A percentile compares a stretch with the other conserved stretches of the same genome.
Evolutionary conservation across 2,329 filamentous ascomycete species (phyloP).

Genomic region (Erysiphe pulchra): DNA sequence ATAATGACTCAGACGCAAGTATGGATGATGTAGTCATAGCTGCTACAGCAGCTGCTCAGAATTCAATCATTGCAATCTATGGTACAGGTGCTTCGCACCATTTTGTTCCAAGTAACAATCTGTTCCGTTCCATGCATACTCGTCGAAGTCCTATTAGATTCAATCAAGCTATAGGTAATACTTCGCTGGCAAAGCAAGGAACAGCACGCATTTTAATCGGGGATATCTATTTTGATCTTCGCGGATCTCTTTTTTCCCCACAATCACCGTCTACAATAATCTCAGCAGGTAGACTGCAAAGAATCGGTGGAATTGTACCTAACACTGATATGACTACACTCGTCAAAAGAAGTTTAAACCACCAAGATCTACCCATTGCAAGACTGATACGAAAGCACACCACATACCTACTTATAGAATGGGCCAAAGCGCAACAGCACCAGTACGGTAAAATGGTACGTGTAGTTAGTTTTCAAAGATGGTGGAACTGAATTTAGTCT

Average conservation of each 20-base stretch:
- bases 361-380: not conserved
- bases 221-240: not conserved
- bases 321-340: not conserved
- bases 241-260: not conserved
- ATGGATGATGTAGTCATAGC: not conserved
- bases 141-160: not conserved
- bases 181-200: not conserved
- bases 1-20: not conserved
- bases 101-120: not conserved
- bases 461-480: not conserved
- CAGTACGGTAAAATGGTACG: not conserved
- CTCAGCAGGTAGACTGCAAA: not conserved
- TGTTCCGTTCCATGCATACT: not conserved
- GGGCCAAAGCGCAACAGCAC: not conserved
- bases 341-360: not conserved
- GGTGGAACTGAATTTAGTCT: not conserved
- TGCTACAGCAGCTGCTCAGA: not conserved
- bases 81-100: constrained; percentile 1
- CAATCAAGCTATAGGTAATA: not conserved
- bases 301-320: not conserved
- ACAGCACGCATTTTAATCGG: not conserved
- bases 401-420: not conserved
- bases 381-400: not conserved
- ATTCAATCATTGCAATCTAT: not conserved
- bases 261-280: not conserved